Conservation (phyloP, 2,329 filamentous ascomycete species). For the Paracoccidioides brasiliensis region DNA sequence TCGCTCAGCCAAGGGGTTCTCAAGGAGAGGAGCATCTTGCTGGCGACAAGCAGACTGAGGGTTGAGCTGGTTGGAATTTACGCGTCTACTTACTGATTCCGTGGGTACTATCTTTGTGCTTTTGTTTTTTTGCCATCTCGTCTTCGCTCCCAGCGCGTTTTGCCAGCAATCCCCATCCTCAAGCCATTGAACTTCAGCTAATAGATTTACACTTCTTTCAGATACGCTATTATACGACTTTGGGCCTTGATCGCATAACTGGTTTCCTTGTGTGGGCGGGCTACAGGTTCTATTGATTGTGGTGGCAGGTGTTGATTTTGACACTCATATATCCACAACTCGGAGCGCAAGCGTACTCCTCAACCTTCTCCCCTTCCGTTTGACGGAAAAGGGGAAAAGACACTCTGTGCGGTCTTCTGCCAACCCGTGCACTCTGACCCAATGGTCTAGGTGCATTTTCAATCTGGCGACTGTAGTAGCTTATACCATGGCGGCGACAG, state of each 20-base stretch:
- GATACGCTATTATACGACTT: background rate
- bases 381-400: background rate
- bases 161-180: background rate
- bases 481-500: slow-evolving; percentile 29
- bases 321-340: background rate
- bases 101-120: slow-evolving; percentile 4
- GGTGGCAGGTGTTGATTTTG: background rate
- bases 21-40: background rate
- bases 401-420: slow-evolving; percentile 2
- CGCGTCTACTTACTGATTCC: slow-evolving; percentile 12
- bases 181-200: slow-evolving; percentile 1
- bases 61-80: slow-evolving; percentile 12
- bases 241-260: background rate
- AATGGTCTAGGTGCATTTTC: slow-evolving; percentile 13
- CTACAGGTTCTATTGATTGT: background rate
- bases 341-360: background rate
- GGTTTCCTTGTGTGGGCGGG: background rate
- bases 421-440: slow-evolving; percentile 2
- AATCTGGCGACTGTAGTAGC: slow-evolving; percentile 28
- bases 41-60: slow-evolving; percentile 6
- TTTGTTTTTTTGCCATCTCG: slow-evolving; percentile 2
- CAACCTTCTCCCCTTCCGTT: background rate
- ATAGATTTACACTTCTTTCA: background rate
- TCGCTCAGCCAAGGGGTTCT: slow-evolving; percentile 9
- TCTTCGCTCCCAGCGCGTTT: slow-evolving; percentile 4